These are phyloP conservation scores for Pleurotus giganteus DNA, from an alignment of 768 basidiomycete species.

Conservation along the genomic window DNA sequence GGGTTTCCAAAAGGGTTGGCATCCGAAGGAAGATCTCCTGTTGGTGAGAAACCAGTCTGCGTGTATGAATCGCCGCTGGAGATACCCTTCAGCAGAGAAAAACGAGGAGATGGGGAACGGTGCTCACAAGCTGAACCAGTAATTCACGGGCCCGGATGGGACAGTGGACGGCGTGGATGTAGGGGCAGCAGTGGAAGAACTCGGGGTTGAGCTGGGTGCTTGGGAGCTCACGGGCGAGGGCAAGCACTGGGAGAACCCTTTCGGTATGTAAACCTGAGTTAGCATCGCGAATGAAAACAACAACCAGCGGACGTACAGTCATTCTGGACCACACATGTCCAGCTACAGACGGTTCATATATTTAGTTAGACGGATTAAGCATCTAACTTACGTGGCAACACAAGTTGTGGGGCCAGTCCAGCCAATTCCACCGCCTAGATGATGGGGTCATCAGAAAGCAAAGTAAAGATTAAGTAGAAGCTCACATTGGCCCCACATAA, in stretches of 20 bases:
- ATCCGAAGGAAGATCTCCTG: slow-evolving; percentile 35
- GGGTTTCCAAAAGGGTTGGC: slow-evolving; percentile 56
- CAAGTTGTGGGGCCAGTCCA: slow-evolving; percentile 44
- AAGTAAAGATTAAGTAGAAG: background rate
- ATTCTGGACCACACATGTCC: slow-evolving; percentile 23
- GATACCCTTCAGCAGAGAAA: background rate
- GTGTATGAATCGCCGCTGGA: slow-evolving; percentile 58
- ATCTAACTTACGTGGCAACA: slow-evolving; percentile 30
- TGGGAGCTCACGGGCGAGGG: slow-evolving; percentile 17
- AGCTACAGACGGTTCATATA: slow-evolving; percentile 10
- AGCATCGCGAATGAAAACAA: background rate
- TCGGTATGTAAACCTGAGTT: background rate
- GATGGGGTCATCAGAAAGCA: background rate
- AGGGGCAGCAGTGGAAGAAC: background rate
- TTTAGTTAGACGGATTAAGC: background rate
- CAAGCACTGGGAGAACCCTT: slow-evolving; percentile 43
- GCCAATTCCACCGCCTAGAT: slow-evolving; percentile 25
- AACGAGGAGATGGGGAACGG: background rate
- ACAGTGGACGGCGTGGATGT: slow-evolving; percentile 19
- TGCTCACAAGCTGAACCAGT: slow-evolving; percentile 59
- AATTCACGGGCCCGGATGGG: slow-evolving; percentile 29
- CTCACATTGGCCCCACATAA: slow-evolving; percentile 24
- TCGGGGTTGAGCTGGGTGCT: background rate
- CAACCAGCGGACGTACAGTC: slow-evolving; percentile 26
- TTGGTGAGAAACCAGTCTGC: slow-evolving; percentile 48